Evolutionary conservation across 2,329 filamentous ascomycete genomes (phyloP), one percentile per base, ranked within the genome.

Genomic region (Xylariaceae sp.): DNA sequence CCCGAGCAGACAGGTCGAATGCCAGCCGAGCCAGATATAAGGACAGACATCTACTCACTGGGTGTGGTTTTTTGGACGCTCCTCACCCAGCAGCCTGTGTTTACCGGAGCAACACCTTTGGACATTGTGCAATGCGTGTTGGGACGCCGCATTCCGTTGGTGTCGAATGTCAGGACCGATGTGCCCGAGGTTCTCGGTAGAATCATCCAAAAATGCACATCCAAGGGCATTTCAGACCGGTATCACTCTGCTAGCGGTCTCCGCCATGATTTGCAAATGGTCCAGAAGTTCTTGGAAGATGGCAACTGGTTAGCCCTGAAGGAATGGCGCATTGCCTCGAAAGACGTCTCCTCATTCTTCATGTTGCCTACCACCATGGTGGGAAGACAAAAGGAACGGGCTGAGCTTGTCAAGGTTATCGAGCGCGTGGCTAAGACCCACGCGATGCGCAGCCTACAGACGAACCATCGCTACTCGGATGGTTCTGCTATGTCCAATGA

Each of bases 1-100:
- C 89, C 90, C 0, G 90, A 96, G 55, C 90, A 95, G 64, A 95
- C 90, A 3, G 90, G 90, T 11, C 80, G 90, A 14, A 83, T 95
- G 73, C 85, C 88, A 3, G 87, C 85, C 3, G 89, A 95, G 56
- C 90, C 90, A 2, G 90, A 95, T 59, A 85, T 76, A 27, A 76
- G 90, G 25, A 95, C 90, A 12, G 90, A 96, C 57, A 93, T 95
- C 19, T 95, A 95, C 62, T 89, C 86, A 1, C 65, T 95, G 1
- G 90, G 90, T 4, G 80, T 95, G 24, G 60, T 95, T 2, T 90
- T 95, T 56, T 95, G 87, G 82, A 85, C 76, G 7, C 74, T 93
- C 51, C 65, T 94, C 29, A 84, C 85, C 2, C 86, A 88, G 18
- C 75, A 80, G 47, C 75, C 83, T 3, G 83, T 87, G 0, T 94